Conservation (phyloP, 2,329 filamentous ascomycete species). For the Gaeumannomyces tritici region DNA sequence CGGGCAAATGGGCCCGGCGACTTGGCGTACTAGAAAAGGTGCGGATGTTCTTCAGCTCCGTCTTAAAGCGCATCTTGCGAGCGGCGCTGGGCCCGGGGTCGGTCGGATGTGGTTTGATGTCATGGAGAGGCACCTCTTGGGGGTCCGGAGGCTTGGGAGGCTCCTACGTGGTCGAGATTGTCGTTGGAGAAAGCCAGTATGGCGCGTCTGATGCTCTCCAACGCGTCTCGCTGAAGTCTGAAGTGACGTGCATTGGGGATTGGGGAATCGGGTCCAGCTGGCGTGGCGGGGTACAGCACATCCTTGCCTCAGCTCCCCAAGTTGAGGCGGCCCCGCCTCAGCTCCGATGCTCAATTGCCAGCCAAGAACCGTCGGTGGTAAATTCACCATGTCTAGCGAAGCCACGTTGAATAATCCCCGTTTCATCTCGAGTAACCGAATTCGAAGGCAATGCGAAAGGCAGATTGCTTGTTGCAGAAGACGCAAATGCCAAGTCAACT, state of each 20-base stretch:
- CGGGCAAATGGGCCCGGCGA: no score
- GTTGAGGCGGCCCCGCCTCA: not conserved
- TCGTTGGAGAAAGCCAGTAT: not conserved
- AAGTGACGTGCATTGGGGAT: not conserved
- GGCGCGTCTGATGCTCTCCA: not conserved
- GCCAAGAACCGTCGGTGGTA: no score
- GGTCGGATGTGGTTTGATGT: not conserved
- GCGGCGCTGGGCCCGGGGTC: not conserved
- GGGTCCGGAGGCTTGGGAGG: no score
- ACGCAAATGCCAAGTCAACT: not conserved
- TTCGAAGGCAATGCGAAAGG: not conserved
- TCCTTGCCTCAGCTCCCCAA: not conserved
- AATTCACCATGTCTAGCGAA: no score
- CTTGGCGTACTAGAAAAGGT: constrained; percentile 48
- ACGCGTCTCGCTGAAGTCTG: not conserved
- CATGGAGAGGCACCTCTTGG: not conserved
- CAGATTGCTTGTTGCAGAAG: not conserved
- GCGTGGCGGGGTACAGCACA: no score
- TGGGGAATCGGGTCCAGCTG: not conserved
- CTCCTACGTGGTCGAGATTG: not conserved
- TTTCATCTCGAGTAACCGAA: no score
- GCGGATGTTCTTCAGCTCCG: constrained; percentile 55
- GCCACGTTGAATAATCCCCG: no score
- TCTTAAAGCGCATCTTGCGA: constrained; percentile 53
- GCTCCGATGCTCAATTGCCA: not conserved